These are phyloP conservation scores for Arachnomyces sp. DNA, from an alignment of 2,329 filamentous ascomycete genomes.

Conservation along the genomic window DNA sequence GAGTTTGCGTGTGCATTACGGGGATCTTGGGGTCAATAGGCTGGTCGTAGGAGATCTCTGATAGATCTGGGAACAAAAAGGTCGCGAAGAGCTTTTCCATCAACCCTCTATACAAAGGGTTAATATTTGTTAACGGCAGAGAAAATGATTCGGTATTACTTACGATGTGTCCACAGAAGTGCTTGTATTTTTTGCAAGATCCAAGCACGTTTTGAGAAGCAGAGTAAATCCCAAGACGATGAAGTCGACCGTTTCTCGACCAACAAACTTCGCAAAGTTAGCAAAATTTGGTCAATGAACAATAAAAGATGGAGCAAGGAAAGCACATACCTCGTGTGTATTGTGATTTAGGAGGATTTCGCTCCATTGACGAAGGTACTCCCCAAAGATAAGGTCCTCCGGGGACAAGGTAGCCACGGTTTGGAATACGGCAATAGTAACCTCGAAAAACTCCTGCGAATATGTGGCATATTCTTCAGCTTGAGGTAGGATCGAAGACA, in stretches of 20 bases:
- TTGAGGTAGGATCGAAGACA: constrained; percentile 33
- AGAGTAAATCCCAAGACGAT: constrained; percentile 36
- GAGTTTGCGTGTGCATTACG: constrained; percentile 47
- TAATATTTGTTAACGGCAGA: constrained; percentile 5
- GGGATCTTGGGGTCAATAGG: constrained; percentile 33
- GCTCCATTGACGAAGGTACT: constrained; percentile 38
- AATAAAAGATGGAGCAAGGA: neutral
- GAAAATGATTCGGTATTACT: constrained; percentile 17
- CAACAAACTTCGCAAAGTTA: constrained; percentile 34
- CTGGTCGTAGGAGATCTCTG: constrained; percentile 21
- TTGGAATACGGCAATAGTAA: constrained; percentile 34
- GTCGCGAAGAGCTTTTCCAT: constrained; percentile 50
- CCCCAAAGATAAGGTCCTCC: constrained; percentile 27
- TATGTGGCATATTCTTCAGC: constrained; percentile 29
- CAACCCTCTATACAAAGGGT: constrained; percentile 28
- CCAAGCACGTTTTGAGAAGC: constrained; percentile 35
- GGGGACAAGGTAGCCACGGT: constrained; percentile 33
- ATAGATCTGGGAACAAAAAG: constrained; percentile 56
- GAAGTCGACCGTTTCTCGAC: constrained; percentile 36
- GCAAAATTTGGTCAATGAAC: constrained; percentile 1
- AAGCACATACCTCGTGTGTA: constrained; percentile 31
- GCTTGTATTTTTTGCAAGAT: constrained; percentile 27
- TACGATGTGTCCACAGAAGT: constrained; percentile 29
- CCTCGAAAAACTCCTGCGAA: constrained; percentile 40
- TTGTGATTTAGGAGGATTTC: constrained; percentile 34